Base-by-base conservation (phyloP, 306 rosid genomes). In the Quercus engelmannii region DNA sequence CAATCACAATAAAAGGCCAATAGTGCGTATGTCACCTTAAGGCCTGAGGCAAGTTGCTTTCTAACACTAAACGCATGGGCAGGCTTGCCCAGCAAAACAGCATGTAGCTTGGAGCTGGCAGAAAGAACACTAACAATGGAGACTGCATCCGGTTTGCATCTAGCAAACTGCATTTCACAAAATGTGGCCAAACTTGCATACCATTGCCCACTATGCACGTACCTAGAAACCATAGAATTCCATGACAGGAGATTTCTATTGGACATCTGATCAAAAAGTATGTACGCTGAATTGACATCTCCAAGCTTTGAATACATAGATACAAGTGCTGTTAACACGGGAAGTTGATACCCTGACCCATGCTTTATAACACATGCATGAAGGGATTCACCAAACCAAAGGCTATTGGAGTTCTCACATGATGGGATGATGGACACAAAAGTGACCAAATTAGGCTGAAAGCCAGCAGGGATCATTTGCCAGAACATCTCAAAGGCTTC, bases 61-160 rank as follows among this genome's bases (percentile, higher is more conserved):
- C 78, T 69, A 43, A 85, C 54, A 55, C 78, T 62, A 74, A 81
- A 71, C 9, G 78, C 80, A 70, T 78, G 85, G 10, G 71, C 81
- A 3, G 83, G 81, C 75, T 59, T 78, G 23, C 88, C 85, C 17
- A 74, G 51, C 55, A 63, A 51, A 61, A 78, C 41, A 35, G 78
- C 83, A 68, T n/a, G 76, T 43, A 81, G 80, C 52, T 85, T 85
- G 72, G 85, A 77, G 83, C 85, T 81, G 2, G 83, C 88, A 62
- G 83, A 74, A 35, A 81, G n/a, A 28, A 81, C 28, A 68, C 73
- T 81, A 67, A 85, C 7, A 61, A 78, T 6, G 19, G 85, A 81
- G 28, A 85, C 78, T 21, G 82, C 80, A 69, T 85, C 88, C 1
- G 71, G 71, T 62, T 21, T 55, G 62, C 59, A 23, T 74, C 81